Conservation (phyloP, 2,329 filamentous ascomycete species). For the Neonectria hederae region DNA sequence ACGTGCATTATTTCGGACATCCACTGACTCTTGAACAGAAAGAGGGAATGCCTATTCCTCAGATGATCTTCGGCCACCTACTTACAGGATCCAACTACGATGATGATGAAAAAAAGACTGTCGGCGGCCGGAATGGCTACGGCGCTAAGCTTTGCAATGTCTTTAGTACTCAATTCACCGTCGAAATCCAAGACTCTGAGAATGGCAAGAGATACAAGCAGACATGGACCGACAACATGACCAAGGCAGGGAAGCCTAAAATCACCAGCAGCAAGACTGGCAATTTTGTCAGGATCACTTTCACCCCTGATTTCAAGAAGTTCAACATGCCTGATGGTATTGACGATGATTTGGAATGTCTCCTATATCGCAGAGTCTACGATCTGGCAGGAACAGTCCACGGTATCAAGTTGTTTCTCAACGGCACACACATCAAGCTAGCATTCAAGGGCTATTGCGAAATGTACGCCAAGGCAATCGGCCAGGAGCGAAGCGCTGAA, state of each 20-base stretch:
- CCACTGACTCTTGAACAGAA: constrained; percentile 58
- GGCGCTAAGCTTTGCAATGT: constrained; percentile 99
- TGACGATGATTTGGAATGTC: constrained; percentile 90
- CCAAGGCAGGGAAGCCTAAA: constrained; percentile 87
- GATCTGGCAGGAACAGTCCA: constrained; percentile 92
- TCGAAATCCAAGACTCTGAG: constrained; percentile 88
- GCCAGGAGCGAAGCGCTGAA: constrained; percentile 75
- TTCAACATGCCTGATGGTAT: constrained; percentile 89
- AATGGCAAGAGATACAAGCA: constrained; percentile 95
- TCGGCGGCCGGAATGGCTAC: constrained; percentile 97
- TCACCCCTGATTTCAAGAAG: constrained; percentile 86
- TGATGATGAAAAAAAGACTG: constrained; percentile 92
- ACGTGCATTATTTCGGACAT: too few species aligned
- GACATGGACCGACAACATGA: constrained; percentile 96
- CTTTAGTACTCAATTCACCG: constrained; percentile 89
- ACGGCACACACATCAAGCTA: constrained; percentile 83
- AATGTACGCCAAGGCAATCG: constrained; percentile 96
- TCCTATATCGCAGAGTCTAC: constrained; percentile 91
- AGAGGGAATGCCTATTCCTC: constrained; percentile 92
- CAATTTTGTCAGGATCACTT: constrained; percentile 92
- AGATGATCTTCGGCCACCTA: constrained; percentile 96
- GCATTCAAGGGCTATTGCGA: constrained; percentile 93
- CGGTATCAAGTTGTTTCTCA: constrained; percentile 85
- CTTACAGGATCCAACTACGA: constrained; percentile 97
- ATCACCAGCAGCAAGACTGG: constrained; percentile 77